Base-by-base conservation (phyloP, 352 stramenopile genomes). In the Globisporangium yorkense region DNA sequence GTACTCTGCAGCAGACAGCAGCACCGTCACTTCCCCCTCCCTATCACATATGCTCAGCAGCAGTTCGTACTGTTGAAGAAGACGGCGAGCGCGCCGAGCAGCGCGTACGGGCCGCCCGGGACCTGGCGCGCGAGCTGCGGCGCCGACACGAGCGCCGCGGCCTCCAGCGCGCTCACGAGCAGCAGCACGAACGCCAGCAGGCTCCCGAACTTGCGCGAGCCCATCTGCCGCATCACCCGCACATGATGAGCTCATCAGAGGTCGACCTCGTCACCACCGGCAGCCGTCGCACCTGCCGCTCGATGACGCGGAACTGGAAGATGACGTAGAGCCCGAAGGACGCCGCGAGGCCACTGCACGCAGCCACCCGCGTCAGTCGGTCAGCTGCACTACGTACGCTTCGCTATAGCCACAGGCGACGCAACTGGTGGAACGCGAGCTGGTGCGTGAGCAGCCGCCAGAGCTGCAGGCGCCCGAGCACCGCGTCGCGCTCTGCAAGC, bases 191-290 rank as follows among this genome's bases (percentile, higher is more conserved):
- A 92, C 45, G 92, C 65, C 18, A 88, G 35, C 7, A 89, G 44
- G 56, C 82, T 93, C 33, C 85, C 83, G 54, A 93, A 95, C 59
- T 95, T 95, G 52, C 84, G 79, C 57, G 85, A 93, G 13, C 85
- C 85, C 80, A 95, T 76, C 68, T 92, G 68, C 37, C 16, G 5
- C 24, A 15, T 8, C 18, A 21, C 5, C 1, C n/a, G 15, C 10
- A 3, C 9, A 41, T 24, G 37, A 55, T 21, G 18, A 31, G 8
- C 9, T 21, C 33, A 56, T 27, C 20, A 13, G 47, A 21, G 16
- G 41, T 27, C 24, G 24, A 27, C 24, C 24, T 27, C 24, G 24
- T 27, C 24, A 27, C 24, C 24, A 27, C 1, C 24, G 24, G 24
- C 24, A 27, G 24, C 41, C 16, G 1, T 20, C 57, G 21, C 48